Base-by-base conservation (phyloP, 1,284 basidiomycete species). In the Somion occarium region DNA sequence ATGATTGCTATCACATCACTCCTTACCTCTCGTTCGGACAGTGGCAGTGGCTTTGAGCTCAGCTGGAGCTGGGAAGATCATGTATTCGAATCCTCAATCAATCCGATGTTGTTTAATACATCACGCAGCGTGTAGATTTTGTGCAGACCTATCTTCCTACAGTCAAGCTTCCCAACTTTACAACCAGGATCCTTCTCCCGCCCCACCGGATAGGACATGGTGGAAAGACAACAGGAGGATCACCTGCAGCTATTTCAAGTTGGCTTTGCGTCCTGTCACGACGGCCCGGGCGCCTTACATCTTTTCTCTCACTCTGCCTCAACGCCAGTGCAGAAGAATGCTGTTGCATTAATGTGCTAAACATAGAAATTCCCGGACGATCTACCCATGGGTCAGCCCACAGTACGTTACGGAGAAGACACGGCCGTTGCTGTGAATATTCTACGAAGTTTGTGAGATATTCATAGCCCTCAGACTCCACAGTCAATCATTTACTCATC, bases 341-440 rank as follows among this genome's bases (percentile, higher is more conserved):
- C 22, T 24, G 13, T n/a, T 43, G 13, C 13, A 13, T 23, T 43
- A 15, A 19, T 43, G 13, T 23, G 7, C 42, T 43, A 43, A 43
- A 43, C 42, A 43, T 43, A 43, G 42, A 19, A 4, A 19, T 24
- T 13, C 42, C n/a, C 13, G 42, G 5, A 22, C 9, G 39, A 9
- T 22, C 39, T 20, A 39, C 20, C 38, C n/a, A 13, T 22, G 19
- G 5, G 20, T 43, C 9, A 22, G 24, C 42, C 19, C 9, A 18
- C 9, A 7, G 15, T 22, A 23, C 9, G 19, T 43, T 13, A 19
- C n/a, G 42, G 19, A 13, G 42, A 22, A 24, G 20, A 24, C 42
- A 24, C 22, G 42, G 42, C 42, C 19, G 19, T 43, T 19, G n/a
- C 42, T 43, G 20, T 43, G 42, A 43, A 43, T 43, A 19, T 43